Evolutionary conservation across 176 grass and related monocot species (phyloP).

Genomic region (Carex cristatella): DNA sequence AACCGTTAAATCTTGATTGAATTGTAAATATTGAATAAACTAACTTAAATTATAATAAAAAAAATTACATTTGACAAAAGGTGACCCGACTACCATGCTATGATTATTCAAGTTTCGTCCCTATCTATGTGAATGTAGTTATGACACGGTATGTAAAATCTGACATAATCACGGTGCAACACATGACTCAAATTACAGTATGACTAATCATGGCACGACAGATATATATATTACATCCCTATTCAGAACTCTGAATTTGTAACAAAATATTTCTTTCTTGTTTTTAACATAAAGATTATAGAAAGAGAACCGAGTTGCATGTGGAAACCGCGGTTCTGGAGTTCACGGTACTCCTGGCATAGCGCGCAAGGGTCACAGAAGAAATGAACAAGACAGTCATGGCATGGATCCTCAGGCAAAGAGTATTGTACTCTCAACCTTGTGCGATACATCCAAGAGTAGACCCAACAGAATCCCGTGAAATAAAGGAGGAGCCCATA

Average conservation of each 20-base stretch:
- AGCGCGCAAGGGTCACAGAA: conserved; percentile 45
- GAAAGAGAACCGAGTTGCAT: conserved; percentile 31
- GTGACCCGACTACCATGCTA: no score
- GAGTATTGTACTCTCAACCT: conserved; percentile 38
- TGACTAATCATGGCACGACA: no score
- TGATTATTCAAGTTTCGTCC: no score
- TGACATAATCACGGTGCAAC: no score
- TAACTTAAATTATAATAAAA: no score
- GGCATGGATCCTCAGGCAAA: conserved; percentile 40
- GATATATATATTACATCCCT: no score
- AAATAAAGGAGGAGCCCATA: conserved; percentile 14
- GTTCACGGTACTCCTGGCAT: conserved; percentile 71
- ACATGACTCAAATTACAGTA: no score
- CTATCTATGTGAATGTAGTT: no score
- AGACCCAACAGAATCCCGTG: conserved; percentile 28
- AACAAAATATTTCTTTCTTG: not conserved
- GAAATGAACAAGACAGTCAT: conserved; percentile 49
- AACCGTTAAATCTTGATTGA: no score
- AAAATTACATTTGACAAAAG: no score
- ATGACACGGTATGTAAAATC: no score
- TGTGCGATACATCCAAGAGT: conserved; percentile 58
- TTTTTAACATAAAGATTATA: not conserved
- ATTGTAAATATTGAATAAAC: no score
- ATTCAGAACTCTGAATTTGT: not conserved
- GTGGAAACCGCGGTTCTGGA: conserved; percentile 49